Evolutionary conservation across 2,329 filamentous ascomycete genomes (phyloP).

Genomic region (Monilinia fructigena): DNA sequence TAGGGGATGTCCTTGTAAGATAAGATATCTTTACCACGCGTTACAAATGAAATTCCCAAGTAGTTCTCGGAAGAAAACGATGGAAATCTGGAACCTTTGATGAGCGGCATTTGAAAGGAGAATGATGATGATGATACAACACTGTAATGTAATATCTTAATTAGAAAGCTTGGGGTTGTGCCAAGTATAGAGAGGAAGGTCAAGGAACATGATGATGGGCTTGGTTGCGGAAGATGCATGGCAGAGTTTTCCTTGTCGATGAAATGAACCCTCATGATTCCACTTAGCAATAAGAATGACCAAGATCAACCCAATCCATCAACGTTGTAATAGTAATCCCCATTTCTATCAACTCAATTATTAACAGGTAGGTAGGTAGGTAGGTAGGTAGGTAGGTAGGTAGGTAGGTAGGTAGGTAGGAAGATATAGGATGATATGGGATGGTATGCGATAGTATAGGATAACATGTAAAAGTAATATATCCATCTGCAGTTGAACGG

Average conservation of each 20-base stretch:
- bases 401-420: too few relatives aligned
- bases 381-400: too few relatives aligned
- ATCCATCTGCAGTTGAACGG: constrained; percentile 14
- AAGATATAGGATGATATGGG: not conserved
- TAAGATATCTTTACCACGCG: too few relatives aligned
- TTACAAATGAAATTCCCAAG: not conserved
- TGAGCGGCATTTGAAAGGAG: not conserved
- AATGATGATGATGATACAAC: not conserved
- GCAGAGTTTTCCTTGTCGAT: constrained; percentile 8
- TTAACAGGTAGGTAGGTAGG: too few relatives aligned
- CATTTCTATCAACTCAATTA: too few relatives aligned
- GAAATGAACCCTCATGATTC: too few relatives aligned
- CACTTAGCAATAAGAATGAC: not conserved
- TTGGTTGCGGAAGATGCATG: not conserved
- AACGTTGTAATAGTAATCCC: too few relatives aligned
- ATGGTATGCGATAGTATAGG: not conserved
- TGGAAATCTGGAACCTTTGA: not conserved
- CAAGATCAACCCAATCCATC: too few relatives aligned
- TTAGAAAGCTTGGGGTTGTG: constrained; percentile 4
- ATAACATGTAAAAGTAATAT: not conserved
- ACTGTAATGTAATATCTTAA: not conserved
- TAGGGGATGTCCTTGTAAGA: not conserved
- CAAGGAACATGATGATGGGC: not conserved
- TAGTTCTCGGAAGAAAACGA: not conserved
- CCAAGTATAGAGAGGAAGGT: not conserved